Percentiles rank a stretch among this genome's conserved stretches.
phyloP scores from a whole-genome alignment of 371 early-diverging fungal species.

The Sporodiniella umbellata region DNA sequence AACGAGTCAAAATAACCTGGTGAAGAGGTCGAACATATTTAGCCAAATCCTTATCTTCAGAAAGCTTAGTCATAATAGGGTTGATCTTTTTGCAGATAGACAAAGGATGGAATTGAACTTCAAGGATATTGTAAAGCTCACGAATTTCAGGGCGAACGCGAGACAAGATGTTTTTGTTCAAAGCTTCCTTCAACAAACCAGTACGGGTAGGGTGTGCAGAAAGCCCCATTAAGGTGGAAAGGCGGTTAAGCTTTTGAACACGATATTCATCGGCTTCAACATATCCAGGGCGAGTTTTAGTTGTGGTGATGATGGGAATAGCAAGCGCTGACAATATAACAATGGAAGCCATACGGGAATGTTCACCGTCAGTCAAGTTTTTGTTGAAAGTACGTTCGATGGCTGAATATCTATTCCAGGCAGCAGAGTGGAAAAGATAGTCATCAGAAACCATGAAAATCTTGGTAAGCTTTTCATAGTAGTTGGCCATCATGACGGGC shows the following conservation, averaged over 20 bases:
- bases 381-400: constrained; percentile 74
- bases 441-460: constrained; percentile 96
- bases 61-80: constrained; percentile 74
- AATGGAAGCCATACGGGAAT: constrained; percentile 82
- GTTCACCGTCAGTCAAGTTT: constrained; percentile 68
- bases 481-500: constrained; percentile 93
- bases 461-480: constrained; percentile 94
- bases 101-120: constrained; percentile 97
- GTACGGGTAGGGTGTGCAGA: constrained; percentile 85
- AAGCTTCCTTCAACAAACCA: constrained; percentile 84
- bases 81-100: constrained; percentile 94
- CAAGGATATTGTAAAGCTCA: constrained; percentile 91
- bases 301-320: constrained; percentile 82
- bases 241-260: constrained; percentile 75
- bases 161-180: constrained; percentile 80
- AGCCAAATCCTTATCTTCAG: constrained; percentile 71
- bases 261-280: constrained; percentile 84
- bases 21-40: constrained; percentile 92
- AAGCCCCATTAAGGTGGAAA: constrained; percentile 86
- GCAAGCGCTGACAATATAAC: constrained; percentile 92
- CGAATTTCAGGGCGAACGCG: constrained; percentile 88
- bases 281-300: constrained; percentile 67
- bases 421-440: constrained; percentile 96
- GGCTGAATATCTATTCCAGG: constrained; percentile 91
- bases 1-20: constrained; percentile 91